Evolutionary conservation across 108 stramenopile genomes (phyloP).

Genomic region (Cyclotella sp.): DNA sequence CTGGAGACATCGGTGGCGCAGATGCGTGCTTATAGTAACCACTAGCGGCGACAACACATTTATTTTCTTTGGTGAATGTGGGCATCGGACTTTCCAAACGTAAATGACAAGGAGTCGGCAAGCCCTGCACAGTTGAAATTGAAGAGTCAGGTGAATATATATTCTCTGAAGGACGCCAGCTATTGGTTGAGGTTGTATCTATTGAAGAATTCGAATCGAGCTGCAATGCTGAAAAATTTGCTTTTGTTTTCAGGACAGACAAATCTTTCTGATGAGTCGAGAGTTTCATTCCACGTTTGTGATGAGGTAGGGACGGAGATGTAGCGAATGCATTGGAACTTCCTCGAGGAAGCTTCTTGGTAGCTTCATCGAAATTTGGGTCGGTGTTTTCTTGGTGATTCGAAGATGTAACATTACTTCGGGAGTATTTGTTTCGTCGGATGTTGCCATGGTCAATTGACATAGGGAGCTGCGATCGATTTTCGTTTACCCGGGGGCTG

Average conservation of each 20-base stretch:
- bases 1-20: slow-evolving; percentile 47
- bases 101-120: slow-evolving; percentile 49
- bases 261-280: neutral
- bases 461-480: neutral
- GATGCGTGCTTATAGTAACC: slow-evolving; percentile 34
- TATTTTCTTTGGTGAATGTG: slow-evolving; percentile 10
- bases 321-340: neutral
- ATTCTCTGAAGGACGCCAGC: slow-evolving; percentile 21
- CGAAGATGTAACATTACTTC: neutral
- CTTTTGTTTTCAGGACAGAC: neutral
- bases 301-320: neutral
- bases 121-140: slow-evolving; percentile 35
- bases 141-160: slow-evolving; percentile 47
- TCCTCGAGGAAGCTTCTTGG: slow-evolving; percentile 9
- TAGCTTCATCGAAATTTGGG: slow-evolving; percentile 25
- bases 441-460: neutral
- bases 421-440: slow-evolving; percentile 9
- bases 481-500: neutral
- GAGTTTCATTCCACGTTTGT: neutral
- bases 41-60: slow-evolving; percentile 5
- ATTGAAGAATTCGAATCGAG: neutral
- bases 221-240: neutral
- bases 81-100: slow-evolving; percentile 24
- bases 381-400: slow-evolving; percentile 22
- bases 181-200: slow-evolving; percentile 6